Evolutionary conservation across 78 protist genomes (phyloP), one percentile per base, ranked within the genome.

Genomic region (Cavenderia fasciculata): DNA sequence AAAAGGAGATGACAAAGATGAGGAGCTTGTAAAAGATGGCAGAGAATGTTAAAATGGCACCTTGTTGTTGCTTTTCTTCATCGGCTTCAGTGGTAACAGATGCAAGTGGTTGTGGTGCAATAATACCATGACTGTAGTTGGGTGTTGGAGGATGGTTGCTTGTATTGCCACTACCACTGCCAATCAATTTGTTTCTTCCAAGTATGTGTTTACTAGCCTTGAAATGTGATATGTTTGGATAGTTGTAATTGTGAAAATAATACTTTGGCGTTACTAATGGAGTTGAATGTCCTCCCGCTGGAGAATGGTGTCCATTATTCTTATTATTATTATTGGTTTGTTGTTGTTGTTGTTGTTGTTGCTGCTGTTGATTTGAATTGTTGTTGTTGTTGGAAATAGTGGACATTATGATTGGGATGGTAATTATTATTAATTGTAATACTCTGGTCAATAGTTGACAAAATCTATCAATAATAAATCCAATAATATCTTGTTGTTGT

Each of bases 31-130:
- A 34, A 44, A 77, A 36, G 47, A 77, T 19, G 6, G 74, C 87
- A 25, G 74, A 38, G 1, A 77, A 23, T 7, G 87, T 44, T 7
- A n/a, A 36, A 25, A 49, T n/a, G n/a, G n/a, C n/a, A n/a, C n/a
- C n/a, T n/a, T n/a, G 36, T 77, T 63, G 8, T 47, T 14, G 25
- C 52, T 21, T 31, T n/a, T 77, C 63, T 63, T 77, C 87, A 77
- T 77, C 87, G 10, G 87, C 49, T 10, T 77, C 87, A 31, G 69
- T n/a, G n/a, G n/a, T n/a, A n/a, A n/a, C n/a, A n/a, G n/a, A n/a
- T n/a, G n/a, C n/a, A n/a, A n/a, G n/a, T n/a, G n/a, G n/a, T n/a
- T n/a, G n/a, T n/a, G n/a, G n/a, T n/a, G n/a, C n/a, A n/a, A n/a
- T n/a, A n/a, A n/a, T n/a, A n/a, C n/a, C n/a, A n/a, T n/a, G n/a